Base-by-base conservation (phyloP, 768 basidiomycete genomes). In the Mycena olivaceomarginata region DNA sequence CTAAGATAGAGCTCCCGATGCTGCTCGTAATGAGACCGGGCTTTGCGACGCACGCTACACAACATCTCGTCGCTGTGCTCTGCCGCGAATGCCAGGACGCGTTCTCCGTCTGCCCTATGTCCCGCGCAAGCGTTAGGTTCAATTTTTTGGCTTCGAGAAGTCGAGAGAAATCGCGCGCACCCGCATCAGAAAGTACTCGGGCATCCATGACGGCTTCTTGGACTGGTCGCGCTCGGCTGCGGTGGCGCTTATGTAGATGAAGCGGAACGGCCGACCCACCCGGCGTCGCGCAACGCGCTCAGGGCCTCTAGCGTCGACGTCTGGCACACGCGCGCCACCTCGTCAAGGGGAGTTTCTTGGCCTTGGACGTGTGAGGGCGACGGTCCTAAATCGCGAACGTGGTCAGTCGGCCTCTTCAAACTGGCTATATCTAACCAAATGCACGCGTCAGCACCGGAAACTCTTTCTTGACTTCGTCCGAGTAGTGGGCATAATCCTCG, bases 121-220 rank as follows among this genome's bases (percentile, higher is more conserved):
- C 12, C 15, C 16, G 56, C 18, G 56, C 5, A 57, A 2, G 40
- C 39, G 39, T 41, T 20, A 40, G 39, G 2, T n/a, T 20, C 18
- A 5, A n/a, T 37, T 20, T 16, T 11, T 59, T 31, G 59, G 31
- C 10, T 22, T 22, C 7, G 22, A n/a, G 59, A 45, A 45, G 5
- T 11, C 56, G 22, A 31, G 59, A 16, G 59, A 39, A 39, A 31
- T 20, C 25, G 43, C 16, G 20, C 39, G 39, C 43, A 65, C 63
- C 41, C 63, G 63, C 63, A 65, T 65, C 12, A 65, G 43, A 65
- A 18, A 41, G 63, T 65, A 65, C 13, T 65, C 63, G 16, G 63
- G 43, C 22, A 45, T 22, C 9, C 4, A 45, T 5, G 41, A n/a
- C 13, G 63, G 63, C 43, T 5, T 65, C 63, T 65, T 25, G 63